Conservation (phyloP, 164 flowering plant genomes). For the Warburgia ugandensis region DNA sequence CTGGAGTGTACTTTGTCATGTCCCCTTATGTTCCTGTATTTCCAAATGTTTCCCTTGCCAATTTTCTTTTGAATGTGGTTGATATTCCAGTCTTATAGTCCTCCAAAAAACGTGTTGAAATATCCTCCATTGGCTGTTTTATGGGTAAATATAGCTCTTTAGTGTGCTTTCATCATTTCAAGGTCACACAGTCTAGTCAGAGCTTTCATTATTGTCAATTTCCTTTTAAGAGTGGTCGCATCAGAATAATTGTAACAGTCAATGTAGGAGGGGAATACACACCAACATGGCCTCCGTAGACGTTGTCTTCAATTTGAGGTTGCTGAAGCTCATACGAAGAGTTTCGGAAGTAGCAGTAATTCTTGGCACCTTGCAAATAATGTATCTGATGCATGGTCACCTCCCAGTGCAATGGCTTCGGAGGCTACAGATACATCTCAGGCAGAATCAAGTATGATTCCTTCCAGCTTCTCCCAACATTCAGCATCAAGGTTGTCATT, state of each 20-base stretch:
- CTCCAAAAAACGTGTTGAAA: no score
- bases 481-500: conserved; percentile 9
- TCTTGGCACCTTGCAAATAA: conserved; percentile 7
- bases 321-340: conserved; percentile 17
- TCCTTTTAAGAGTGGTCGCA: conserved; percentile 8
- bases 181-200: no score
- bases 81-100: no score
- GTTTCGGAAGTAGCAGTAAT: not conserved
- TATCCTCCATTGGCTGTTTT: no score
- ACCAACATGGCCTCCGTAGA: conserved; percentile 27
- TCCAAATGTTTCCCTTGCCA: no score
- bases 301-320: conserved; percentile 50
- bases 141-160: no score
- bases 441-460: conserved; percentile 13
- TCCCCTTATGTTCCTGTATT: no score
- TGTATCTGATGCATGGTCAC: conserved; percentile 7
- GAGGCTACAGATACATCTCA: conserved; percentile 13
- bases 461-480: conserved; percentile 15
- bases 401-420: conserved; percentile 13
- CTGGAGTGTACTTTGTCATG: no score
- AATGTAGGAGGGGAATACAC: conserved; percentile 26
- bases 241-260: conserved; percentile 12
- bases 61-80: no score
- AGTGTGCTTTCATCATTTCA: no score
- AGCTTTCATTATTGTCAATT: no score